Evolutionary conservation across 2,329 filamentous ascomycete genomes (phyloP), one percentile per base, ranked within the genome.

Genomic region (Hyphodiscus sp.): DNA sequence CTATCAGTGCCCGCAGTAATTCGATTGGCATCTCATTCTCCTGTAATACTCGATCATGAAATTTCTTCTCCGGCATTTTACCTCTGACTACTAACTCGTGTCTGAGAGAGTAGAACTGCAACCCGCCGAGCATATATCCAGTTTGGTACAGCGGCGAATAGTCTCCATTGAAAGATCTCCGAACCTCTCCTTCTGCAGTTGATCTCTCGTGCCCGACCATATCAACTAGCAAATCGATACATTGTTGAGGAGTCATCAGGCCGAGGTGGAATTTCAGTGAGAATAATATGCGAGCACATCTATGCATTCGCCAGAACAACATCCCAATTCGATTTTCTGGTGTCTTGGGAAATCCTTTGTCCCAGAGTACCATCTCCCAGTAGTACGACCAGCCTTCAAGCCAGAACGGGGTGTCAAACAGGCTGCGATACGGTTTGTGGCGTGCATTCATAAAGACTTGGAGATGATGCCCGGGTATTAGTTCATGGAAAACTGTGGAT

Each of bases 371-470:
- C 60, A 82, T 70, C 67, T 83, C 81, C 80, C 80, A 83, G 63
- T 83, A 83, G 58, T 82, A 73, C n/a, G 80, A 76, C 79, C 80
- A 83, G 18, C 80, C 80, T 64, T 83, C 81, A 41, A 80, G 74
- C 68, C 74, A 82, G 61, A 83, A 83, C 0, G 79, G 77, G 1
- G 80, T 83, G 29, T 69, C 65, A 64, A 83, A 83, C 7, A 82
- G 60, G 19, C 65, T 64, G 5, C 80, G 73, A 63, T 83, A 78
- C 2, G 73, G 71, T 18, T 71, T 72, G 54, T 73, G 65, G 7
- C 80, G 72, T 15, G 69, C 65, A 16, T 72, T 74, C 61, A 77
- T 71, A 64, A 76, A 74, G 16, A 75, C 65, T 61, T 83, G 80
- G 26, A 82, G 68, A 49, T 79, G 73, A 56, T 82, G 79, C 0